Conservation (phyloP, 2,329 filamentous ascomycete genomes). For the Paecilomyces formosus region DNA sequence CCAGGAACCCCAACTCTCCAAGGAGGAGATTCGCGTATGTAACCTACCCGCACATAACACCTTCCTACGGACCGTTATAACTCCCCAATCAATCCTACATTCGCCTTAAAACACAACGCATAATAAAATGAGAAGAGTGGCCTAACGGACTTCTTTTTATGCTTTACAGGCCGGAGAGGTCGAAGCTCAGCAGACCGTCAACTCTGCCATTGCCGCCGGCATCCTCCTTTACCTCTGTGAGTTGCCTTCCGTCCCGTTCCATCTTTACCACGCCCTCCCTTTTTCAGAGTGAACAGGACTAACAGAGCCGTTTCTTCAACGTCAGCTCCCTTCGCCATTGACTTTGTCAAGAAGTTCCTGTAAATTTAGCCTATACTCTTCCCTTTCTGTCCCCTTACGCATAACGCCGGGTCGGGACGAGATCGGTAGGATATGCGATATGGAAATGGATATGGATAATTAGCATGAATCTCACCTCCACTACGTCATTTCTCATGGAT, state of each 20-base stretch:
- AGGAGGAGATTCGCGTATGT: constrained; percentile 38
- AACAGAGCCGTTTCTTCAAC: not conserved
- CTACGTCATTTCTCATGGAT: not conserved
- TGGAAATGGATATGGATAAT: not conserved
- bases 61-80: not conserved
- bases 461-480: not conserved
- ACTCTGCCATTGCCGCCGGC: constrained; percentile 47
- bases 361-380: constrained; percentile 17
- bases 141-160: too few species aligned
- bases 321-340: constrained; percentile 42
- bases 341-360: constrained; percentile 41
- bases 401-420: not conserved
- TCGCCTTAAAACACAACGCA: not conserved
- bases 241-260: constrained; percentile 16
- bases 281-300: not conserved
- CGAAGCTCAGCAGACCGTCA: constrained; percentile 47
- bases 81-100: not conserved
- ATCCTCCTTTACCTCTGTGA: constrained; percentile 56
- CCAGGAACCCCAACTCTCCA: constrained; percentile 35
- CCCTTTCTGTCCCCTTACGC: too few species aligned
- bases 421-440: not conserved
- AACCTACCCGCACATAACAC: not conserved
- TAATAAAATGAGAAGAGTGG: too few species aligned
- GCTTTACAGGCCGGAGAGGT: constrained; percentile 41
- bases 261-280: not conserved